phyloP scores from a whole-genome alignment of 352 stramenopile species.

The Globisporangium alternatum region DNA sequence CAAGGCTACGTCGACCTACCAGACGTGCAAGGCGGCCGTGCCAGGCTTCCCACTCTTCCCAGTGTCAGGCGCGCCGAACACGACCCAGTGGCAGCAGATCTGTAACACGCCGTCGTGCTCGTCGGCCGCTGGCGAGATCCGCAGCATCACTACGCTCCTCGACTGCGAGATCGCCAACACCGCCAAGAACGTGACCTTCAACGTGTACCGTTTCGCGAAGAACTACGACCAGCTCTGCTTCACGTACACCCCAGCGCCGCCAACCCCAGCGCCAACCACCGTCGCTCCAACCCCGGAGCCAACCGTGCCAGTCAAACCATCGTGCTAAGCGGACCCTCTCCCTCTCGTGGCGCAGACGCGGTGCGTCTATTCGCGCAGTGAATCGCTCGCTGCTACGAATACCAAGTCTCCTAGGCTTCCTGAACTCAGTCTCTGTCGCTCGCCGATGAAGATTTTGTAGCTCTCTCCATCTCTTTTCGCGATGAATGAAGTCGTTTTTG shows the following conservation, averaged over 20 bases:
- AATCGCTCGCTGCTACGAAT: background rate
- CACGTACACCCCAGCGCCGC: constrained; percentile 1
- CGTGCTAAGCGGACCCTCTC: constrained; percentile 1
- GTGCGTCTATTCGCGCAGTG: background rate
- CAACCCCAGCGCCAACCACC: background rate
- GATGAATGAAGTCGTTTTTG: background rate
- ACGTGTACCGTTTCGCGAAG: constrained; percentile 2
- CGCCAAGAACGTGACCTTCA: constrained; percentile 1
- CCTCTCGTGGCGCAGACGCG: background rate
- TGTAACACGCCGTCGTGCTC: background rate
- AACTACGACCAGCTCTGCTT: background rate
- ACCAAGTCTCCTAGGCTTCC: background rate
- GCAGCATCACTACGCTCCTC: background rate
- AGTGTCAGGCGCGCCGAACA: background rate
- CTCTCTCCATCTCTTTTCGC: background rate
- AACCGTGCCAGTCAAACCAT: constrained; percentile 5
- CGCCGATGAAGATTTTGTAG: background rate
- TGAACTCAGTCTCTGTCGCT: background rate
- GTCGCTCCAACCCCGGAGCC: constrained; percentile 2
- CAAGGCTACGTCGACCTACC: background rate
- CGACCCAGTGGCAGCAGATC: background rate
- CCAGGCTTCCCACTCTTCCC: constrained; percentile 5
- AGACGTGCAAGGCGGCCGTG: background rate
- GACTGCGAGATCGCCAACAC: constrained; percentile 3
- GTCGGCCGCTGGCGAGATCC: background rate